Evolutionary conservation across 257 asterid species (phyloP).

Genomic region (Solanum gracilifrons): DNA sequence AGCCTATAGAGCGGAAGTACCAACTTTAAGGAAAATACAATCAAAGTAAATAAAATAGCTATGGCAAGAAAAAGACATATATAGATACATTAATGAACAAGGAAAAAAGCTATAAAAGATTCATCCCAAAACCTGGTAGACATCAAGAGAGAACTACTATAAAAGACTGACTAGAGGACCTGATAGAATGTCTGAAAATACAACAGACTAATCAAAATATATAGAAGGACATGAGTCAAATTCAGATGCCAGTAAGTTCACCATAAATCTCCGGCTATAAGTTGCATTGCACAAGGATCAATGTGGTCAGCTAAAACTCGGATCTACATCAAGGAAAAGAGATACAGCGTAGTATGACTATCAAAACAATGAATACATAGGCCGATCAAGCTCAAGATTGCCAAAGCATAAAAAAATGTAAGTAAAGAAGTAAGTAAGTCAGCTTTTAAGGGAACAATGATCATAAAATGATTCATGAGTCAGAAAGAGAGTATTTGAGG

Average conservation of each 20-base stretch:
- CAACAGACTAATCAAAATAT: background rate
- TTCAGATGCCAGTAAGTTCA: background rate
- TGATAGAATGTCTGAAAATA: too few species aligned
- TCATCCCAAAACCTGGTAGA: background rate
- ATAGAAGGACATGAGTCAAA: background rate
- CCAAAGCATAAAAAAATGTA: too few species aligned
- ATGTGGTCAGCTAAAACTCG: too few species aligned
- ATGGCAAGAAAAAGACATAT: background rate
- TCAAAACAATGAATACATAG: too few species aligned
- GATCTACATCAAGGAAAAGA: too few species aligned
- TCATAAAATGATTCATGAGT: too few species aligned
- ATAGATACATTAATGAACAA: background rate
- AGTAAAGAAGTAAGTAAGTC: too few species aligned
- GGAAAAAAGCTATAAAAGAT: background rate
- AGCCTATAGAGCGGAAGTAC: background rate
- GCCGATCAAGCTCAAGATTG: too few species aligned
- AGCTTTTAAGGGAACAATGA: too few species aligned
- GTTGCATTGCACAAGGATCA: too few species aligned
- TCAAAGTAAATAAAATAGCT: background rate
- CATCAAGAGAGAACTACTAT: background rate
- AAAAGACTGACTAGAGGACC: background rate
- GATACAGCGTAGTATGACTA: too few species aligned
- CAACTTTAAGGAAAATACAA: background rate
- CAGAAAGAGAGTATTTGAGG: too few species aligned
- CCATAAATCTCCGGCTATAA: background rate